Conservation (phyloP, 805 yeast genomes). For the Lipomyces japonicus region DNA sequence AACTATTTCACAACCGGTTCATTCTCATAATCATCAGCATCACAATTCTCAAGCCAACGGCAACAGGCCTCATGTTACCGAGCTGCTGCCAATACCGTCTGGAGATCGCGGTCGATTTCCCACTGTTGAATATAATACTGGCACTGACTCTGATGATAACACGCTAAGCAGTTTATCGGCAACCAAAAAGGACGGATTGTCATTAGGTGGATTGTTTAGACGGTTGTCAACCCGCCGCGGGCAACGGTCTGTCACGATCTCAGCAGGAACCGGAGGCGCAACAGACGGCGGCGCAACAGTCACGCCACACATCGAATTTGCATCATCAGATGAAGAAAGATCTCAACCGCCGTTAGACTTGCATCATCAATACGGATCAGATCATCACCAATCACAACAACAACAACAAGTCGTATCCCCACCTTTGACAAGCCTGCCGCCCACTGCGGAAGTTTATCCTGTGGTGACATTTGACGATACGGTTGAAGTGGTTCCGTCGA, state of each 20-base stretch:
- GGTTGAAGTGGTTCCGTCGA: background rate
- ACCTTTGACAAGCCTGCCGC: slow-evolving; percentile 1
- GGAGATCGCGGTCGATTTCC: too few relatives aligned
- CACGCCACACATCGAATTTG: slow-evolving; percentile 5
- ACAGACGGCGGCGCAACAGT: slow-evolving; percentile 4
- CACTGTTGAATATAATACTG: too few relatives aligned
- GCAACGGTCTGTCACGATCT: slow-evolving; percentile 17
- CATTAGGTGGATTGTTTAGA: slow-evolving; percentile 24
- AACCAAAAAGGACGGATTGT: slow-evolving; percentile 16
- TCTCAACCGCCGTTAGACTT: too few relatives aligned
- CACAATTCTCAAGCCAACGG: background rate
- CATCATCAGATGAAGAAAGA: slow-evolving; percentile 21
- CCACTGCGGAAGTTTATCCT: slow-evolving; percentile 1
- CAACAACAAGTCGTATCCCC: background rate
- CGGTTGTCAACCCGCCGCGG: slow-evolving; percentile 21
- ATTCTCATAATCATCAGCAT: background rate
- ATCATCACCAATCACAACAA: background rate
- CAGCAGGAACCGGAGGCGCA: slow-evolving; percentile 8
- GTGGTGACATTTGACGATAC: background rate
- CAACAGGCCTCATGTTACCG: slow-evolving; percentile 1
- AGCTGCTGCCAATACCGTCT: slow-evolving; percentile 17
- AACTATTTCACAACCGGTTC: background rate
- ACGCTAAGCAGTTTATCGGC: too few relatives aligned
- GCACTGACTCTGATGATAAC: too few relatives aligned
- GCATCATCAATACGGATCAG: too few relatives aligned